A percentile compares a stretch with the other conserved stretches of the same genome.
phyloP scores from a whole-genome alignment of 1,284 basidiomycete genomes.

The Baeospora myosura region DNA sequence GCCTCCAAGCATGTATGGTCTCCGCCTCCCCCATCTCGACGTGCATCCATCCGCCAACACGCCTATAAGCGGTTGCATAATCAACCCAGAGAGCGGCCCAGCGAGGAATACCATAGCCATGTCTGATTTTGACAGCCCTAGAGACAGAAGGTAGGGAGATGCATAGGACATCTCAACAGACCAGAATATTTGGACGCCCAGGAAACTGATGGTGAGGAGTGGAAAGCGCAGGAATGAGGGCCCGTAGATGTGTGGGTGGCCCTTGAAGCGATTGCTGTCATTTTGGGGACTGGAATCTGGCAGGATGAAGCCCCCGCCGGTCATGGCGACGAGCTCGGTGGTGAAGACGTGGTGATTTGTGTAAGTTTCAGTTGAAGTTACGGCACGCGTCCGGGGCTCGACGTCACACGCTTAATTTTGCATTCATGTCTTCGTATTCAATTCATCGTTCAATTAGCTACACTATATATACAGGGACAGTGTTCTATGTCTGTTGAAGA shows the following conservation, averaged over 20 bases:
- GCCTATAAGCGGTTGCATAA: slow-evolving; percentile 90
- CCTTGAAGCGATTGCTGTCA: slow-evolving; percentile 10
- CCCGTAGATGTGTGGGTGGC: slow-evolving; percentile 42
- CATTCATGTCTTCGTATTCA: too few relatives aligned
- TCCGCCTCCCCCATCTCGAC: slow-evolving; percentile 75
- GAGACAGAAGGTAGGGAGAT: slow-evolving; percentile 87
- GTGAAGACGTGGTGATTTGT: neutral
- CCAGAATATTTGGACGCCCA: slow-evolving; percentile 85
- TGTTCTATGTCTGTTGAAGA: too few relatives aligned
- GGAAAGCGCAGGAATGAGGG: slow-evolving; percentile 62
- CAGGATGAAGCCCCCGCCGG: slow-evolving; percentile 13
- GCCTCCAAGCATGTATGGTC: slow-evolving; percentile 80
- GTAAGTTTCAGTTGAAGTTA: neutral
- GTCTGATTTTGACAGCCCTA: slow-evolving; percentile 81
- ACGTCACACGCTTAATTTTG: too few relatives aligned
- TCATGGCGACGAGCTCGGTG: slow-evolving; percentile 8
- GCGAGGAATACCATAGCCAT: slow-evolving; percentile 93
- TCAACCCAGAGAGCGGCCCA: slow-evolving; percentile 84
- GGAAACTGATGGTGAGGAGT: slow-evolving; percentile 66
- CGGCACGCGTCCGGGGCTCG: too few relatives aligned
- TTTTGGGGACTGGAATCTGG: slow-evolving; percentile 4
- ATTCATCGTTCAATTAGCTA: too few relatives aligned
- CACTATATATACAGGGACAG: too few relatives aligned
- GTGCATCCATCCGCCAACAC: slow-evolving; percentile 84
- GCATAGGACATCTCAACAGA: slow-evolving; percentile 90